Evolutionary conservation across 2,329 filamentous ascomycete genomes (phyloP), one percentile per base, ranked within the genome.

Genomic region (Aspergillus sp.): DNA sequence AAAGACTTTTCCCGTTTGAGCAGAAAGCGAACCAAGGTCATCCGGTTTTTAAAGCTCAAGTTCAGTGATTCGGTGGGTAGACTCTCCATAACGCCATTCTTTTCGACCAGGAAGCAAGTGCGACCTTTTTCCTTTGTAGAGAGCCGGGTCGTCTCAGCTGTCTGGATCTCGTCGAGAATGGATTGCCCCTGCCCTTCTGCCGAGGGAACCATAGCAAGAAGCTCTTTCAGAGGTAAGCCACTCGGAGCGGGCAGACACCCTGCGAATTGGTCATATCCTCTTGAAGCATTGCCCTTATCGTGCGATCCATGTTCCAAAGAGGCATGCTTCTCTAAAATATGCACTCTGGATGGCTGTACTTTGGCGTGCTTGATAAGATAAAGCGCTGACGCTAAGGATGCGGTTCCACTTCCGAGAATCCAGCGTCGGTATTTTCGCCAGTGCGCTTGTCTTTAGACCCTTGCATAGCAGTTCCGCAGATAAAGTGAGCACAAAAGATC

Each of bases 261-360:
- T 3, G 40, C 37, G 26, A 45, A 43, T 26, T 45, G 42, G 25
- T 45, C 42, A 20, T 45, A 45, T 26, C 42, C 42, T 4, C 5
- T 20, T 5, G 8, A 7, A 5, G 29, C 5, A 12, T 39, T 26
- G 19, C 42, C 40, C 8, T 15, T 25, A 6, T 39, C 13, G 19
- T 45, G 37, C 12, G 41, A 4, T 10, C 26, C 24, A 15, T 36
- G 15, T n/a, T 29, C 33, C 8, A 41, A 15, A 14, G 42, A 40
- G 5, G 27, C n/a, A 17, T 32, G 33, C 3, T 15, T 20, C 25
- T 37, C 28, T 12, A 37, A 25, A 11, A 37, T 10, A 24, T 37
- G 35, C 8, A 37, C 35, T 12, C 25, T 30, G 4, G 20, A 16
- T n/a, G 35, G 15, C 8, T 8, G 28, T 12, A 37, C 10, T 28